Conservation (phyloP, 2,329 filamentous ascomycete genomes). For the Purpureocillium lavendulum region DNA sequence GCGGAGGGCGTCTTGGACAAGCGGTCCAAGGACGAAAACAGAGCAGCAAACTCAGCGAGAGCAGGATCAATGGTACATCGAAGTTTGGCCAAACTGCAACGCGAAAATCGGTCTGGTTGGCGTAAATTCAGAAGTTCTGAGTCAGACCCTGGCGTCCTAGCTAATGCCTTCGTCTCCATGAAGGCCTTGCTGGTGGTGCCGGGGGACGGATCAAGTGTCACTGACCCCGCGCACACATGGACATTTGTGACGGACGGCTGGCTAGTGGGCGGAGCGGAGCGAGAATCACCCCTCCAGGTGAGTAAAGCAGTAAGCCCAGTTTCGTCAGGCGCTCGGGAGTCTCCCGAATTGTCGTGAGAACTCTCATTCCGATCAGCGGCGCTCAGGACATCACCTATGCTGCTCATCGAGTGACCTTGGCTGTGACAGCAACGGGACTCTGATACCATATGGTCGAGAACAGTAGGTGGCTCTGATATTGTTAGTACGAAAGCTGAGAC, state of each 20-base stretch:
- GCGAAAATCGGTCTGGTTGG: constrained; percentile 5
- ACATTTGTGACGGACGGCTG: background rate
- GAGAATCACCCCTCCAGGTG: background rate
- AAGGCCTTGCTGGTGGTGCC: background rate
- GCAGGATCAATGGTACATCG: constrained; percentile 13
- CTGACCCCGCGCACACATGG: background rate
- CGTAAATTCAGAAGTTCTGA: background rate
- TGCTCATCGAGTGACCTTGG: background rate
- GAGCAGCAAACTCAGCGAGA: constrained; percentile 17
- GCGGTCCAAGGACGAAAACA: constrained; percentile 18
- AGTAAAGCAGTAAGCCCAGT: background rate
- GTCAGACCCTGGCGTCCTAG: constrained; percentile 3
- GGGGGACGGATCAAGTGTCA: background rate
- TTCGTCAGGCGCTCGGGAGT: background rate
- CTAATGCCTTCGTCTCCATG: background rate
- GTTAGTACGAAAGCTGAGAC: too few relatives aligned
- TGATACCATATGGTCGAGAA: background rate
- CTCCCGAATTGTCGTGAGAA: background rate
- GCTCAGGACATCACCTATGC: background rate
- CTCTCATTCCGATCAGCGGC: background rate
- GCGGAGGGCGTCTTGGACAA: constrained; percentile 14
- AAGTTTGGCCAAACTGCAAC: constrained; percentile 6
- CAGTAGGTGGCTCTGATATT: background rate
- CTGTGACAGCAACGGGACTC: background rate
- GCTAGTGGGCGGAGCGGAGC: background rate